Evolutionary conservation across 371 early-diverging fungal genomes (phyloP), one percentile per base, ranked within the genome.

Genomic region (Lichtheimia ornata): DNA sequence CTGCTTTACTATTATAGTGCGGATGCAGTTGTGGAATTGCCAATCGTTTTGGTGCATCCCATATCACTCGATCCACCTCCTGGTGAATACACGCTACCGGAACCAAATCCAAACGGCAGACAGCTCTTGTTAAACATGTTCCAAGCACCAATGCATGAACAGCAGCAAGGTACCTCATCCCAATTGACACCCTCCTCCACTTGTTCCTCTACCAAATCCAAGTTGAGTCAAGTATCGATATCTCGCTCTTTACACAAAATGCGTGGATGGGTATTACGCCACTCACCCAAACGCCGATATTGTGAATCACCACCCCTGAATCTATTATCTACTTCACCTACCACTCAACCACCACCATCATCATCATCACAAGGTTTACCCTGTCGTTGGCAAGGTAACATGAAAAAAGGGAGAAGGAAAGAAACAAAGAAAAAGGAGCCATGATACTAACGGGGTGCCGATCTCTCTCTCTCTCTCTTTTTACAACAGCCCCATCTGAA

Each of bases 21-120:
- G 4, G 68, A 70, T 30, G 28, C 58, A 11, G 61, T 74, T 2
- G 27, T 61, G 15, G 70, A 74, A 22, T 13, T 71, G 7, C 75
- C 75, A 0, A 44, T 74, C 22, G 56, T 66, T 17, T 61, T 74
- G 3, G 69, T 67, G 0, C 72, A 74, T 59, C 72, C 72, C 5
- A 65, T 74, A 17, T 71, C 75, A 0, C 58, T 74, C 50, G 75
- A 74, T 35, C 75, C 75, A 6, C 75, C 75, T 3, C 75, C 72
- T 17, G 62, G 59, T 17, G 51, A 44, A 6, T 69, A 66, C 52
- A 20, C 25, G 22, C 42, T 18, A 3, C n/a, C 42, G 5, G 42
- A 30, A 40, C 12, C 40, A 28, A 13, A 18, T 9, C 42, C 41
- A 28, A 4, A 40, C 15, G 20, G 41, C 17, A 43, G 42, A 47